Evolutionary conservation across 176 grass and related monocot species (phyloP), one percentile per base, ranked within the genome.

Genomic region (Triticum dicoccoides): DNA sequence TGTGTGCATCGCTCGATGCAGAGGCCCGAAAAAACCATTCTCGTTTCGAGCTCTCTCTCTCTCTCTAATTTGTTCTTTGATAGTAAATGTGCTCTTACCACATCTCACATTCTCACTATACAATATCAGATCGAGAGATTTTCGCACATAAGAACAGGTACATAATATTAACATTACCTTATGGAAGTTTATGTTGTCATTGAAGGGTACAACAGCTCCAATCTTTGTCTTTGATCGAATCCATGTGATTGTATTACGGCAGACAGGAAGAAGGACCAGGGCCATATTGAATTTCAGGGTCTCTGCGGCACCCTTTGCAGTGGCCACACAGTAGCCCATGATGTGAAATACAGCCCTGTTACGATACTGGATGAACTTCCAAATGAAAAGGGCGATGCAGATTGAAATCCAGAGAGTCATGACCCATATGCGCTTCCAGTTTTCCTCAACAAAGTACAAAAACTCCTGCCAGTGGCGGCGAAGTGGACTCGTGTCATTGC

Each of bases 371-470:
- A 97, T 80, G 78, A 97, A 97, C 80, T 97, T 97, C 95, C 95
- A 97, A 52, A 83, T 44, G 71, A 97, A 97, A 45, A 97, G 92
- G 56, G 81, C 69, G 83, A 86, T 88, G 85, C 90, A 94, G 79
- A 97, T 89, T 79, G 76, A 88, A 68, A 97, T 69, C 95, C 95
- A 97, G 39, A 97, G 88, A 80, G 86, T 64, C 64, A 97, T 67
- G 69, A 97, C 95, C 95, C 95, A 97, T 81, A 91, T 93, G 5
- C 95, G 92, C 38, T 97, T 94, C 95, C 95, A 97, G 54, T 97
- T 94, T 64, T 97, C 95, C 68, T 97, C 95, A 17, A 97, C 34
- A 38, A 97, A 97, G 91, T 97, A 97, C 77, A 86, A 78, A 68
- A 90, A 69, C 47, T 87, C 83, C 69, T 88, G 90, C 79, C 86